Evolutionary conservation across 352 stramenopile species (phyloP).

Genomic region (Thalassiosira livingstoniorum): DNA sequence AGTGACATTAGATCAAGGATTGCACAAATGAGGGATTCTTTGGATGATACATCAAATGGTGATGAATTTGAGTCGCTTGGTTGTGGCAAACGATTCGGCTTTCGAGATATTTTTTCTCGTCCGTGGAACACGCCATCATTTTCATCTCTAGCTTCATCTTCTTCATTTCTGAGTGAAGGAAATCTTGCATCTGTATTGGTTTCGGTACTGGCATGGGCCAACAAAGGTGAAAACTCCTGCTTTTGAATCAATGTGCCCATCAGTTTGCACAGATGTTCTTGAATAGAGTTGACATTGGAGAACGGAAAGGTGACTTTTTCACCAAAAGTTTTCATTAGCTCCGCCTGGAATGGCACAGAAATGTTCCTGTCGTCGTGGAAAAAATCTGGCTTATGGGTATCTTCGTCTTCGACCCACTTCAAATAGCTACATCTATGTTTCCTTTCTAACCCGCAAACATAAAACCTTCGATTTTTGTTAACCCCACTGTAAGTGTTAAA

Average conservation of each 20-base stretch:
- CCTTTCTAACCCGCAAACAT: conserved; percentile 83
- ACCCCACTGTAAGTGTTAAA: no score
- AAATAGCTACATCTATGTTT: conserved; percentile 68
- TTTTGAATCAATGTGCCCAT: conserved; percentile 55
- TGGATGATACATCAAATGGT: conserved; percentile 29
- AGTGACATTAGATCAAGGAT: conserved; percentile 60
- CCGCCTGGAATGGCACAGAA: conserved; percentile 43
- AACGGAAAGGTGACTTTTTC: neutral
- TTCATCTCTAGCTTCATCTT: conserved; percentile 63
- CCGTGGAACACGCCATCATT: conserved; percentile 68
- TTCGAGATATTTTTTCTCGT: conserved; percentile 69
- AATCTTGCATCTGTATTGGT: conserved; percentile 23
- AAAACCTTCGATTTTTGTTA: conserved; percentile 84
- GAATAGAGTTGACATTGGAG: no score
- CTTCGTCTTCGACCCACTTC: no score
- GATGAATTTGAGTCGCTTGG: conserved; percentile 34
- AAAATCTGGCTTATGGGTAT: no score
- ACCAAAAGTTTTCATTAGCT: conserved; percentile 56
- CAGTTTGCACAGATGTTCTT: conserved; percentile 51
- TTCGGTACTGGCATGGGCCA: conserved; percentile 8
- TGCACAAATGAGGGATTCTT: conserved; percentile 49
- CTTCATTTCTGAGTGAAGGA: conserved; percentile 48
- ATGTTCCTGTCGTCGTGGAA: conserved; percentile 36
- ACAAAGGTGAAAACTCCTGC: conserved; percentile 21
- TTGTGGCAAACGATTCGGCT: conserved; percentile 33